These are phyloP conservation scores for Lentinula guzmanii DNA, from an alignment of 768 basidiomycete genomes.

Conservation along the genomic window DNA sequence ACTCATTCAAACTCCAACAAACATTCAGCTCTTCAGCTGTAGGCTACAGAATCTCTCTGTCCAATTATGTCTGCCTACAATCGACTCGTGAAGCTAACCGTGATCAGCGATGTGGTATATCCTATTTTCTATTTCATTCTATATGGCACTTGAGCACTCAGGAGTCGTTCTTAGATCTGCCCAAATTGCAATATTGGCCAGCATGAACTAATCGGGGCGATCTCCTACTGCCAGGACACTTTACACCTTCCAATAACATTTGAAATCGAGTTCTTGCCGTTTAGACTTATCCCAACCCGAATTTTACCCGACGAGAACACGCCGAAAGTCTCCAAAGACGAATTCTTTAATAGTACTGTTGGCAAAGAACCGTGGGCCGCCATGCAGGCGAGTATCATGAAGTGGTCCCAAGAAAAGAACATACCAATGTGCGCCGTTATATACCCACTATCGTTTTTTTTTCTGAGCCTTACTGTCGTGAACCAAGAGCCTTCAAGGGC, in stretches of 20 bases:
- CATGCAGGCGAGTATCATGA: constrained; percentile 36
- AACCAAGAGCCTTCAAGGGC: constrained; percentile 49
- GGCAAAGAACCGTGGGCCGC: constrained; percentile 44
- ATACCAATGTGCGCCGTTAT: constrained; percentile 45
- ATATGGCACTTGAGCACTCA: constrained; percentile 1
- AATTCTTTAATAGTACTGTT: constrained; percentile 39
- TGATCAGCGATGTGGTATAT: constrained; percentile 45
- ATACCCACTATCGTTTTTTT: constrained; percentile 2
- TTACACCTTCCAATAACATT: constrained; percentile 42
- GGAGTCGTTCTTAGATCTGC: constrained; percentile 30
- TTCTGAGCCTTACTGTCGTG: neutral
- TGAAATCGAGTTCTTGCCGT: constrained; percentile 48
- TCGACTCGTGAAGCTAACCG: constrained; percentile 39
- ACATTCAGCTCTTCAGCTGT: neutral
- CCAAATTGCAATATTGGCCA: constrained; percentile 48
- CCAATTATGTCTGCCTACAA: constrained; percentile 14
- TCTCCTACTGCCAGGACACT: constrained; percentile 40
- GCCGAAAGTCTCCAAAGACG: constrained; percentile 31
- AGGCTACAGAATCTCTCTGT: neutral
- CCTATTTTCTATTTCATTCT: neutral
- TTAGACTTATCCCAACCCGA: constrained; percentile 35
- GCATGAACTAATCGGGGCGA: constrained; percentile 45
- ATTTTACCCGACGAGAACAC: constrained; percentile 27
- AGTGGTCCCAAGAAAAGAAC: constrained; percentile 51
- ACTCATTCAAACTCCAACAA: constrained; percentile 4